phyloP scores from a whole-genome alignment of 2,329 filamentous ascomycete species.

The Pseudogymnoascus sp. region DNA sequence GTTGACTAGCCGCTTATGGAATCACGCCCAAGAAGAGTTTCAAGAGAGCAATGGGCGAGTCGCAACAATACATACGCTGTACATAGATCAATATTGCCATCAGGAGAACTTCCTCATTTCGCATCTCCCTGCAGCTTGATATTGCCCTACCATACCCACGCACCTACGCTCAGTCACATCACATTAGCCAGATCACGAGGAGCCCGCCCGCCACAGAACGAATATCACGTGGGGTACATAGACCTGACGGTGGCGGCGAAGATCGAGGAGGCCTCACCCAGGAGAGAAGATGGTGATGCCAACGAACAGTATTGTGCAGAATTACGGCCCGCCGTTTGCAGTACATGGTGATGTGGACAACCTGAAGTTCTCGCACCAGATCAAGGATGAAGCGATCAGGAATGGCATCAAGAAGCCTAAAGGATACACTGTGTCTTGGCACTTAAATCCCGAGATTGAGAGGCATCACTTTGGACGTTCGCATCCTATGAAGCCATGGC shows the following conservation, averaged over 20 bases:
- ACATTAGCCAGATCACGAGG: neutral
- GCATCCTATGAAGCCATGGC: conserved; percentile 99
- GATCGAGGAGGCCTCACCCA: conserved; percentile 2
- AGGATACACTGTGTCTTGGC: conserved; percentile 88
- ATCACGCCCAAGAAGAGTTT: conserved; percentile 1
- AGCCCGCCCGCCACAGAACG: neutral
- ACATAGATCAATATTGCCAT: neutral
- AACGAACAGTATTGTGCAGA: conserved; percentile 25
- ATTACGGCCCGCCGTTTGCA: conserved; percentile 25
- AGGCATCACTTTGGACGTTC: conserved; percentile 94
- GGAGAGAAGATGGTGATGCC: conserved; percentile 23
- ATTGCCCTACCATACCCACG: neutral
- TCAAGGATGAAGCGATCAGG: conserved; percentile 32
- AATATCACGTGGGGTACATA: conserved; percentile 1
- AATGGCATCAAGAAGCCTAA: conserved; percentile 71
- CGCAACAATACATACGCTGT: neutral
- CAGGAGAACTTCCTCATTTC: neutral
- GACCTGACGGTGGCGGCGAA: neutral
- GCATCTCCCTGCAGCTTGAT: neutral
- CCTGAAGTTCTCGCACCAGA: conserved; percentile 19
- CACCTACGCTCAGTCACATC: neutral
- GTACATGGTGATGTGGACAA: conserved; percentile 25
- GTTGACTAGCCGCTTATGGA: conserved; percentile 5
- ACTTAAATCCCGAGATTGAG: conserved; percentile 91
- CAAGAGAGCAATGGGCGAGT: neutral